Conservation (phyloP, 1,139 yeast genomes). For the Magnusiomyces paraingens region DNA sequence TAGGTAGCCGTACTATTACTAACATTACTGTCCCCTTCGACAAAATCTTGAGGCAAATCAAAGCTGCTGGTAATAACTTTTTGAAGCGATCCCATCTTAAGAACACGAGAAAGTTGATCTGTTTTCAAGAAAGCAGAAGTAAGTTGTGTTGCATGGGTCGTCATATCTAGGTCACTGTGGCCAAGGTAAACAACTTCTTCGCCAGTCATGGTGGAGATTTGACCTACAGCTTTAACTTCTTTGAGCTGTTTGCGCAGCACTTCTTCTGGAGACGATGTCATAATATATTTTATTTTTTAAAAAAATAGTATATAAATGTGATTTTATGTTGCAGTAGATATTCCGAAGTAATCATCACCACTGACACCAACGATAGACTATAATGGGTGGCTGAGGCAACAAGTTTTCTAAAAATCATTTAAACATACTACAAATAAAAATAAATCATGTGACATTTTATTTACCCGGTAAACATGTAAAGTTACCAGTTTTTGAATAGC, state of each 20-base stretch:
- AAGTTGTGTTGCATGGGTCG: slow-evolving; percentile 16
- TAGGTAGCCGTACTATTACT: neutral
- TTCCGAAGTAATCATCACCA: too few relatives aligned
- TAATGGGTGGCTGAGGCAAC: too few relatives aligned
- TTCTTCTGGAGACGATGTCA: slow-evolving; percentile 2
- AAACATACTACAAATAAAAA: too few relatives aligned
- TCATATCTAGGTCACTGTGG: slow-evolving; percentile 14
- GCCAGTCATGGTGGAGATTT: slow-evolving; percentile 21
- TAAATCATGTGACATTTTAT: too few relatives aligned
- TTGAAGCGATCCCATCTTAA: slow-evolving; percentile 28
- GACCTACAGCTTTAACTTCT: slow-evolving; percentile 19
- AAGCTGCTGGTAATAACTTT: slow-evolving; percentile 22
- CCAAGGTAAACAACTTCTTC: slow-evolving; percentile 21
- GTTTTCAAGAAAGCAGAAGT: slow-evolving; percentile 24
- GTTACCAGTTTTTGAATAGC: too few relatives aligned
- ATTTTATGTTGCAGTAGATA: too few relatives aligned
- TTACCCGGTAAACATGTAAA: too few relatives aligned
- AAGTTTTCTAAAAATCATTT: too few relatives aligned
- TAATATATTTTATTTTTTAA: too few relatives aligned
- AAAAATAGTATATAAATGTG: too few relatives aligned
- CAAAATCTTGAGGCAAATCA: neutral
- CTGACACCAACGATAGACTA: too few relatives aligned
- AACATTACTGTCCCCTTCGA: neutral
- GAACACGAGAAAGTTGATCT: slow-evolving; percentile 25
- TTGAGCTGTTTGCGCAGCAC: slow-evolving; percentile 9